These are phyloP conservation scores for Cucumis hystrix DNA, from an alignment of 306 rosid species.

Conservation along the genomic window DNA sequence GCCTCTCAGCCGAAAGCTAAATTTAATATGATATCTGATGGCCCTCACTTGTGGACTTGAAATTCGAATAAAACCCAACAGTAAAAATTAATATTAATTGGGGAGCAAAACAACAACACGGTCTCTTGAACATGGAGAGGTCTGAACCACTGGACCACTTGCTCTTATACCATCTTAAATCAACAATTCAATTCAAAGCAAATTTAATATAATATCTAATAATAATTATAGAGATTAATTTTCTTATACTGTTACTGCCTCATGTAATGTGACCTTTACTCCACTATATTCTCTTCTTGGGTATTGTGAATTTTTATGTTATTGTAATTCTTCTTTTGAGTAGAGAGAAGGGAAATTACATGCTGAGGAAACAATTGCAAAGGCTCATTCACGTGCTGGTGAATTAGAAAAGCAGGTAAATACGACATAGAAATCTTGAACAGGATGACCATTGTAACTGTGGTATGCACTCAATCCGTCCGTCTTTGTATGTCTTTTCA, in stretches of 20 bases:
- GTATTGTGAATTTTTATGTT: background rate
- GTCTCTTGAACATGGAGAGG: too few species aligned
- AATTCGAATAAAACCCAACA: too few species aligned
- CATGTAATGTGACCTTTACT: background rate
- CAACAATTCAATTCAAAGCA: too few species aligned
- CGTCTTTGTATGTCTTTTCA: conserved; percentile 15
- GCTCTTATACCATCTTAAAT: too few species aligned
- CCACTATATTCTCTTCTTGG: background rate
- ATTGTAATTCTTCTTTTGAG: background rate
- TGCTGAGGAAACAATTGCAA: conserved; percentile 40
- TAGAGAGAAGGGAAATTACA: conserved; percentile 46
- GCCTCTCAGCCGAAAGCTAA: too few species aligned
- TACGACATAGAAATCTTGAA: conserved; percentile 14
- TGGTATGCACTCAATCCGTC: background rate
- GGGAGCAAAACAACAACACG: too few species aligned
- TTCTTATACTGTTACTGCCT: background rate
- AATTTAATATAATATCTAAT: too few species aligned
- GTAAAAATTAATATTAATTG: too few species aligned
- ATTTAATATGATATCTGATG: too few species aligned
- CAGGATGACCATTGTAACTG: background rate
- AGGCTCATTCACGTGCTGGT: conserved; percentile 73
- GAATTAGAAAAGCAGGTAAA: conserved; percentile 78
- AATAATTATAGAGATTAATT: background rate
- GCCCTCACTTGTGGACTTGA: too few species aligned
- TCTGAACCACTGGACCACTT: too few species aligned